Base-by-base conservation (phyloP, 441 rosid genomes). In the Aleurites moluccanus region DNA sequence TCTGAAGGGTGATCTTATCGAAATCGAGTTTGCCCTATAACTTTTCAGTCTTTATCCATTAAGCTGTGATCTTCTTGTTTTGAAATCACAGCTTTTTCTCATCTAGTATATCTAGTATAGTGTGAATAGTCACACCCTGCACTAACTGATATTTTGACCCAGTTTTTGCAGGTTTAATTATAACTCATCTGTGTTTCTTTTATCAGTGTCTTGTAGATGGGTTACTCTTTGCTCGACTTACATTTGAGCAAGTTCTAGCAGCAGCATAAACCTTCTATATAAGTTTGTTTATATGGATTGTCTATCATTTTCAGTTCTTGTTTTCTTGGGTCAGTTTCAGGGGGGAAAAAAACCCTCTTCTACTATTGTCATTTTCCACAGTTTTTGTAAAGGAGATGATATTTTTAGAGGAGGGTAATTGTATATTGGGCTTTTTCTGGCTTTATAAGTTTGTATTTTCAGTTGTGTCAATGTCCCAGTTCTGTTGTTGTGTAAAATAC, bases 1-100 rank as follows among this genome's bases (percentile, higher is more conserved):
- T 85, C 86, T 15, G 90, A 85, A 45, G 80, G 38, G 15, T 78
- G 57, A 72, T 75, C 56, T n/a, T 74, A 77, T 45, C n/a, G 65
- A 3, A 27, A 67, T 56, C 75, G 30, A 76, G n/a, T 62, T 28
- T 6, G 10, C 28, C 8, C 23, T 52, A 45, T 40, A 60, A 20
- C 57, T 52, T 6, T 20, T 6, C 57, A 20, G 4, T 23, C 4
- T 25, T 23, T 25, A 9, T 53, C 42, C 14, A 25, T 40, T 14
- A 47, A 60, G 45, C 57, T 60, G 67, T 45, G 75, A 45, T 60
- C 45, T 60, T 20, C 45, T n/a, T 38, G 64, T 70, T 25, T 70
- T 56, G n/a, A 56, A 44, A 14, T 50, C 67, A 65, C 30, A 27
- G 64, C 64, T 8, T 63, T 4, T 13, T 6, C 18, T 64, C 53